Percentiles rank a stretch among this genome's conserved stretches.
Evolutionary conservation across 1,284 basidiomycete species (phyloP).

Genomic region (Ustilago xerochloae): DNA sequence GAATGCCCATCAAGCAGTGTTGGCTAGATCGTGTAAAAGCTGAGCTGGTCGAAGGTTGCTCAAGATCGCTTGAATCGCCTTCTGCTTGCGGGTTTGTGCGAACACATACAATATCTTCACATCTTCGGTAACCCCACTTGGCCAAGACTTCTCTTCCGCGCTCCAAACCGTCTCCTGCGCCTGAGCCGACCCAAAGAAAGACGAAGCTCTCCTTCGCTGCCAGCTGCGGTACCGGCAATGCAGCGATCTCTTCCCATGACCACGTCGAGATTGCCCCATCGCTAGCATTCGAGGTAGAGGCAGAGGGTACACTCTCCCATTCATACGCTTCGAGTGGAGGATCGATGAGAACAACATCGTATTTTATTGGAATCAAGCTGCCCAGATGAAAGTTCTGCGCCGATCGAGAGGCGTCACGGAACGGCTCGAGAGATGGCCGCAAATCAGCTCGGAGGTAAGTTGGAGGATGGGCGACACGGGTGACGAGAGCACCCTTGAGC

Average conservation of each 20-base stretch:
- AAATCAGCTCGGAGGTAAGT: conserved; percentile 59
- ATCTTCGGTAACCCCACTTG: conserved; percentile 93
- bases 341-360: conserved; percentile 92
- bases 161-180: conserved; percentile 89
- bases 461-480: conserved; percentile 48
- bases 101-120: conserved; percentile 97
- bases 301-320: conserved; percentile 47
- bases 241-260: conserved; percentile 83
- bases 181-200: conserved; percentile 95
- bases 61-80: background rate
- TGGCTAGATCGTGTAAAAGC: conserved; percentile 69
- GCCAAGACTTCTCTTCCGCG: conserved; percentile 88
- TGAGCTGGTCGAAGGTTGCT: conserved; percentile 34
- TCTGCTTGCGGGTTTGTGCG: conserved; percentile 80
- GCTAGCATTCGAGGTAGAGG: conserved; percentile 4
- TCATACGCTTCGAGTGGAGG: conserved; percentile 76
- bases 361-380: conserved; percentile 74
- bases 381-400: conserved; percentile 44
- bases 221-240: conserved; percentile 83
- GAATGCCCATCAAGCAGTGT: conserved; percentile 98
- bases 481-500: conserved; percentile 57
- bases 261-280: conserved; percentile 69
- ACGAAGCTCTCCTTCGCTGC: conserved; percentile 86
- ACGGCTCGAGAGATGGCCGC: conserved; percentile 29
- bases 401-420: conserved; percentile 22